Base-by-base conservation (phyloP, 768 basidiomycete genomes). In the Amanita muscaria region DNA sequence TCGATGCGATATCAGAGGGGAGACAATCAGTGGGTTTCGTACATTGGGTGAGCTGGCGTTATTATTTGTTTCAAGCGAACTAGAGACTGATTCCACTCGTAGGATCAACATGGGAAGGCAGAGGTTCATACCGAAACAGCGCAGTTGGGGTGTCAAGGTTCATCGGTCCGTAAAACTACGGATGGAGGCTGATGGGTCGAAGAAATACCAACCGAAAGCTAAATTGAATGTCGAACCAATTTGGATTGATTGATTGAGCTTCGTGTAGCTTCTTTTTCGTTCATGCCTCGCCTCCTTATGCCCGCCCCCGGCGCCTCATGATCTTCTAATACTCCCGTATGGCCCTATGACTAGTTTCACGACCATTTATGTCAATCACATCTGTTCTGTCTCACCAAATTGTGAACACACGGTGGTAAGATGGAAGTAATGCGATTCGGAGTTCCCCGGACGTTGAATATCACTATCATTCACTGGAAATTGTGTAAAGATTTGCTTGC, bases 111-210 rank as follows among this genome's bases (percentile, higher is more conserved):
- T 65, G 18, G 73, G 62, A 5, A 45, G 47, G 1, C 55, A 63
- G 1, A 55, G 70, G 10, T 59, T 58, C 43, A 72, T 79, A 11
- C 71, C 67, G 2, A 58, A 64, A 34, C 68, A 72, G 52, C 49
- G 60, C 15, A 56, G 49, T 5, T 50, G 55, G 22, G 66, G 67
- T 0, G 61, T 77, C 42, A 73, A 71, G 50, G 64, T 78, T n/a
- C 76, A 78, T 51, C 57, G 75, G 29, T 72, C 65, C 40, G 76
- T 79, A 19, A 66, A 67, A 56, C 56, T 73, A 48, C 64, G 80
- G 46, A 72, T 76, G 68, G 72, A 76, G 29, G 75, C n/a, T 29
- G 60, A 60, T 14, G 54, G 63, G 35, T 59, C 65, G 2, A 60
- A 62, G 44, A 61, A 46, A 41, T 62, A 63, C 25, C 40, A 46